Base-by-base conservation (phyloP, 352 stramenopile genomes). In the Paralagenidium karlingii region DNA sequence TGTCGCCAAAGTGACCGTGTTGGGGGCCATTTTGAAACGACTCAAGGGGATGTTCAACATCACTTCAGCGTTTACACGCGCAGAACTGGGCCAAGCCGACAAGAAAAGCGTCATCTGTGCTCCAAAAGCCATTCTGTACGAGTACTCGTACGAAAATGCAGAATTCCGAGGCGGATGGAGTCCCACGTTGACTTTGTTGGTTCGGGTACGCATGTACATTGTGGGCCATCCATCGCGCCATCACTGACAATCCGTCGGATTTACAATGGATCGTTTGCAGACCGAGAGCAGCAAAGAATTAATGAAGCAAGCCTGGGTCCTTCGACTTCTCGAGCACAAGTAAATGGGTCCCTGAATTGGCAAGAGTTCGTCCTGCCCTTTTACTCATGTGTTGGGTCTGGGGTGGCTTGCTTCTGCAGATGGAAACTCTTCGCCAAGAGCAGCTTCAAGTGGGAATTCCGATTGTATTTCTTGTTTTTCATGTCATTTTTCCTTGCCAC, bases 221-320 rank as follows among this genome's bases (percentile, higher is more conserved):
- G n/a, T n/a, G n/a, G n/a, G n/a, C n/a, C n/a, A n/a, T n/a, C n/a
- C n/a, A n/a, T n/a, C n/a, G n/a, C n/a, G n/a, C n/a, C n/a, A n/a
- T n/a, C 26, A 0, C n/a, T 21, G 30, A 16, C 22, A 16, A 20
- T 20, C 7, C 3, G 7, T 7, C 7, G 8, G 30, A 3, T 36
- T 36, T 36, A 36, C 7, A 20, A 7, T 3, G 22, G 7, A 29
- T 9, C 2, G 2, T n/a, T 9, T 24, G 32, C 28, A 88, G 75
- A 86, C 68, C 3, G 75, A 88, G 47, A 68, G 58, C n/a, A n/a
- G n/a, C 58, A 86, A 86, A 38, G 64, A 86, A 29, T 54, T 88
- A 4, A 66, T 88, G 43, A 64, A 68, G 16, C 75, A 88, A 31
- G 66, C 71, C 8, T 88, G 75, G 75, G 69, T 85, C 24, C 60